phyloP scores from a whole-genome alignment of 176 grass and related monocot species.

The Echinochloa phyllopogon region DNA sequence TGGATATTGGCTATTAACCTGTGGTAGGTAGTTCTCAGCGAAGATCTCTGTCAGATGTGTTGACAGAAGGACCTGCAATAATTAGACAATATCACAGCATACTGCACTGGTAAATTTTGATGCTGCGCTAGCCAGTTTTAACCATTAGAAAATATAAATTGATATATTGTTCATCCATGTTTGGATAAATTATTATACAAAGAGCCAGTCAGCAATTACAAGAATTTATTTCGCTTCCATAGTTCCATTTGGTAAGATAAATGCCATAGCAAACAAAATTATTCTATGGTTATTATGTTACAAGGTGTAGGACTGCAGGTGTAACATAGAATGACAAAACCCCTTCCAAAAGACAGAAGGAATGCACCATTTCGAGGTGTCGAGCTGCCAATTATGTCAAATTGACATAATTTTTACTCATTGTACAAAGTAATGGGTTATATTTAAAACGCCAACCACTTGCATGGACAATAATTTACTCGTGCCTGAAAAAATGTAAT shows the following conservation, averaged over 20 bases:
- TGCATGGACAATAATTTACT: not conserved
- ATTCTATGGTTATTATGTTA: slow-evolving; percentile 16
- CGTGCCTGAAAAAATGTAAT: not conserved
- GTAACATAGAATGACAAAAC: slow-evolving; percentile 9
- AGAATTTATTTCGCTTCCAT: not conserved
- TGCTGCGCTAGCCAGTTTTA: not conserved
- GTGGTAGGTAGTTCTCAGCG: slow-evolving; percentile 69
- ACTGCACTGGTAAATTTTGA: slow-evolving; percentile 12
- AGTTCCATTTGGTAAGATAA: not conserved
- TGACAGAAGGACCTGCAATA: slow-evolving; percentile 82
- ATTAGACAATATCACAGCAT: slow-evolving; percentile 39
- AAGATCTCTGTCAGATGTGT: slow-evolving; percentile 96
- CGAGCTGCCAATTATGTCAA: not conserved
- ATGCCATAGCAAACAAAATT: not conserved
- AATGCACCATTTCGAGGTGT: not conserved
- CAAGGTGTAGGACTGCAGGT: slow-evolving; percentile 5
- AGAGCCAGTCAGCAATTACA: slow-evolving; percentile 3
- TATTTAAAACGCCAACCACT: not conserved
- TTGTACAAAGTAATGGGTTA: not conserved
- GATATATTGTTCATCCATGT: slow-evolving; percentile 16
- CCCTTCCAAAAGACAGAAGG: slow-evolving; percentile 1
- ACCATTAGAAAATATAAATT: slow-evolving; percentile 18
- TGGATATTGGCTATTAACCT: slow-evolving; percentile 60
- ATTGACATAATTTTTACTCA: not conserved
- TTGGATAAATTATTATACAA: slow-evolving; percentile 24